These are phyloP conservation scores for Coemansia sp. DNA, from an alignment of 192 early-diverging fungal species.

Conservation along the genomic window DNA sequence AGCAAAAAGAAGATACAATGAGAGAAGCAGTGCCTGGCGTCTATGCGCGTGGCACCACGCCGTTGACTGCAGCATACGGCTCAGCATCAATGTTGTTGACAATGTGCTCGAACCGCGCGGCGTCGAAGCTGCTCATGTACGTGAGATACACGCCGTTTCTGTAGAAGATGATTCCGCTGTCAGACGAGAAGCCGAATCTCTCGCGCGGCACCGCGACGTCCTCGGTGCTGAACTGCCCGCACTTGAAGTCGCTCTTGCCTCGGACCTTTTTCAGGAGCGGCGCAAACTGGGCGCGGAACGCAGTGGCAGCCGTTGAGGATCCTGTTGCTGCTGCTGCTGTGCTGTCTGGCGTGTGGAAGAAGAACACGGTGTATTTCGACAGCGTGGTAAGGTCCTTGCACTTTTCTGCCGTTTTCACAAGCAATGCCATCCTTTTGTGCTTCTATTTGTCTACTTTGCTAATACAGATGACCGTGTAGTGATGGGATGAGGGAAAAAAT, in stretches of 20 bases:
- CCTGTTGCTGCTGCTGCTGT: no score
- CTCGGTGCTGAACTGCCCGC: background rate
- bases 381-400: background rate
- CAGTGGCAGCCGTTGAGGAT: background rate
- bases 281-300: background rate
- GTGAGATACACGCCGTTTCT: background rate
- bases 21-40: background rate
- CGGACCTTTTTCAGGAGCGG: background rate
- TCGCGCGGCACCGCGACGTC: background rate
- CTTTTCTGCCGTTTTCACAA: background rate
- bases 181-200: slow-evolving; percentile 4
- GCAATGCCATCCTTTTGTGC: background rate
- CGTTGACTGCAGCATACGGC: background rate
- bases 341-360: background rate
- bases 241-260: background rate
- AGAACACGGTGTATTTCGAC: slow-evolving; percentile 6
- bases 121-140: slow-evolving; percentile 11
- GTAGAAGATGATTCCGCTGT: slow-evolving; percentile 9
- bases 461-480: background rate
- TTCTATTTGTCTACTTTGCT: background rate
- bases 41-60: background rate
- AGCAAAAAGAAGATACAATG: background rate
- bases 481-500: background rate
- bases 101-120: background rate
- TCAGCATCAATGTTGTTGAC: background rate